phyloP scores from a whole-genome alignment of 2,329 filamentous ascomycete genomes.

The Penicillium sp. region DNA sequence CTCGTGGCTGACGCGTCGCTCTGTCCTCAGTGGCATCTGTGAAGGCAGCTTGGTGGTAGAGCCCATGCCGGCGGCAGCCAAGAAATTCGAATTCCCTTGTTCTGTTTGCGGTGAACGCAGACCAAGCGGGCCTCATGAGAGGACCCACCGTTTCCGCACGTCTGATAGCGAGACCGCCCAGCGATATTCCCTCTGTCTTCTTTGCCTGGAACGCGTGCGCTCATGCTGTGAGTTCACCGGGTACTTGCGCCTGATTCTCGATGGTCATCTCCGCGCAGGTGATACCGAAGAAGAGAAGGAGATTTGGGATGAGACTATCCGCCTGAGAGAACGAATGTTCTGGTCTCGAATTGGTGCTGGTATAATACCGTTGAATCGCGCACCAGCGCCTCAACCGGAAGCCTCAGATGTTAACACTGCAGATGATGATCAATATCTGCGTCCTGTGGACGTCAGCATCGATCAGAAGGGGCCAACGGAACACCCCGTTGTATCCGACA shows the following conservation, averaged over 20 bases:
- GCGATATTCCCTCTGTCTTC: slow-evolving; percentile 84
- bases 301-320: slow-evolving; percentile 93
- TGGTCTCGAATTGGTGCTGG: slow-evolving; percentile 93
- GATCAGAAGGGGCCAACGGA: slow-evolving; percentile 1
- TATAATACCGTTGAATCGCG: slow-evolving; percentile 67
- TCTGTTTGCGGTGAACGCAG: slow-evolving; percentile 85
- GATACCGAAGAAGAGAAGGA: slow-evolving; percentile 80
- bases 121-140: slow-evolving; percentile 68
- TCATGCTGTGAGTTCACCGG: slow-evolving; percentile 91
- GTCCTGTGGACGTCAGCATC: slow-evolving; percentile 11
- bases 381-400: slow-evolving; percentile 21
- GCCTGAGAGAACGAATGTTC: slow-evolving; percentile 91
- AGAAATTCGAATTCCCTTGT: slow-evolving; percentile 65
- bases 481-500: not conserved
- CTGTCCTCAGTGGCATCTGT: slow-evolving; percentile 78
- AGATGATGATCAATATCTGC: slow-evolving; percentile 1
- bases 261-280: slow-evolving; percentile 86
- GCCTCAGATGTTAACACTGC: slow-evolving; percentile 2
- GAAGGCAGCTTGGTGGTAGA: slow-evolving; percentile 88
- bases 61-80: slow-evolving; percentile 66
- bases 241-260: slow-evolving; percentile 86
- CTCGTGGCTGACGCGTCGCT: slow-evolving; percentile 88
- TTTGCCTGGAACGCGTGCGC: slow-evolving; percentile 80
- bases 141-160: slow-evolving; percentile 85
- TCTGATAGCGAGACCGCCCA: slow-evolving; percentile 85